phyloP scores from a whole-genome alignment of 306 rosid species.

The Cajanus cajan region DNA sequence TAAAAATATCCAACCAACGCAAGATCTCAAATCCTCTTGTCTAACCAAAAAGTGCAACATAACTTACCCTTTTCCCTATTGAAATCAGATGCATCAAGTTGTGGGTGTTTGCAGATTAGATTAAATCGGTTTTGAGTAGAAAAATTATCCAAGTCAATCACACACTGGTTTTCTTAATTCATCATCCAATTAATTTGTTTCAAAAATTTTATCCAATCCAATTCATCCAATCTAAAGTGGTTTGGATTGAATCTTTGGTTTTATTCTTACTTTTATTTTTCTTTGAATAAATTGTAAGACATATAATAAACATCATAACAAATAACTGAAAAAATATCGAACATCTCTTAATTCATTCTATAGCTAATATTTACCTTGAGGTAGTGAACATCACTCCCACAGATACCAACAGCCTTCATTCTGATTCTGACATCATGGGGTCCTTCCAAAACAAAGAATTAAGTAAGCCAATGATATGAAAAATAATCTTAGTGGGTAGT shows the following conservation, averaged over 20 bases:
- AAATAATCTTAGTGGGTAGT: background rate
- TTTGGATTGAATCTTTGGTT: too few relatives aligned
- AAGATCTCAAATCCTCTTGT: background rate
- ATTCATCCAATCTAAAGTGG: background rate
- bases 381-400: constrained; percentile 87
- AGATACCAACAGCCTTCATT: constrained; percentile 94
- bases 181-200: background rate
- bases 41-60: background rate
- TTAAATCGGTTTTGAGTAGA: too few relatives aligned
- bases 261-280: too few relatives aligned
- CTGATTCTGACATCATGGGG: constrained; percentile 70
- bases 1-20: background rate
- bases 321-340: too few relatives aligned
- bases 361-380: background rate
- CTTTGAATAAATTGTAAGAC: too few relatives aligned
- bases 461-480: constrained; percentile 2
- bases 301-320: too few relatives aligned
- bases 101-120: too few relatives aligned
- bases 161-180: background rate
- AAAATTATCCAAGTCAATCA: too few relatives aligned
- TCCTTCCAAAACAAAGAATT: constrained; percentile 47
- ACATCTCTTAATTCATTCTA: too few relatives aligned
- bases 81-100: background rate
- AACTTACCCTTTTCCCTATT: background rate
- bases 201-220: background rate